Evolutionary conservation across 495 filamentous ascomycete species (phyloP), one percentile per base, ranked within the genome.

Genomic region (Penicillium soppii): DNA sequence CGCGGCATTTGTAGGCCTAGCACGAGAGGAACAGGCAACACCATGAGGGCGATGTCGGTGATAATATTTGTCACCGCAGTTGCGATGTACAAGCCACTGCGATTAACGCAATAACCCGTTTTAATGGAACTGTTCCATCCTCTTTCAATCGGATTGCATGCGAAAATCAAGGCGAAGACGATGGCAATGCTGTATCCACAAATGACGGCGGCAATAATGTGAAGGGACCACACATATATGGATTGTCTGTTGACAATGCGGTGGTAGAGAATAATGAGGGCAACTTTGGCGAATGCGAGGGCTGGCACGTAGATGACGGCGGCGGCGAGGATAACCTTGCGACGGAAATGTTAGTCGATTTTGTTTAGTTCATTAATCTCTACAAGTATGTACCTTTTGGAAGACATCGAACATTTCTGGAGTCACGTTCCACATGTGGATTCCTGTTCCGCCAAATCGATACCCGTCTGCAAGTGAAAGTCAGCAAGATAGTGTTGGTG

Each of bases 31-130:
- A 74, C 41, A 0, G 74, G 70, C 6, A 73, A 54, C 7, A 67
- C n/a, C 0, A 74, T 59, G 16, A 77, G 39, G 3, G 66, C 52
- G 7, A 76, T 16, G 19, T 77, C 73, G 21, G 61, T 73, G 3
- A 55, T 38, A 30, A 71, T 76, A 33, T 77, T 77, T 16, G 70
- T 62, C 4, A 60, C 54, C 0, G 73, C 71, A 2, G 68, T 73
- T 12, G 63, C 65, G 8, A 72, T 62, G 39, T 72, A 71, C 8
- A 75, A 15, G 1, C 30, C 64, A 1, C 32, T 36, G 21, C 59
- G 58, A 47, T 66, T 53, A 44, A 77, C 59, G 43, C 72, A 77
- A 1, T 36, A 50, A 0, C 71, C 72, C 4, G 17, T 12, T 2
- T 43, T 39, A 15, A 69, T 56, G 5, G 23, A 47, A 15, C 29